These are phyloP conservation scores for Collybia nuda DNA, from an alignment of 768 basidiomycete genomes.

Conservation along the genomic window DNA sequence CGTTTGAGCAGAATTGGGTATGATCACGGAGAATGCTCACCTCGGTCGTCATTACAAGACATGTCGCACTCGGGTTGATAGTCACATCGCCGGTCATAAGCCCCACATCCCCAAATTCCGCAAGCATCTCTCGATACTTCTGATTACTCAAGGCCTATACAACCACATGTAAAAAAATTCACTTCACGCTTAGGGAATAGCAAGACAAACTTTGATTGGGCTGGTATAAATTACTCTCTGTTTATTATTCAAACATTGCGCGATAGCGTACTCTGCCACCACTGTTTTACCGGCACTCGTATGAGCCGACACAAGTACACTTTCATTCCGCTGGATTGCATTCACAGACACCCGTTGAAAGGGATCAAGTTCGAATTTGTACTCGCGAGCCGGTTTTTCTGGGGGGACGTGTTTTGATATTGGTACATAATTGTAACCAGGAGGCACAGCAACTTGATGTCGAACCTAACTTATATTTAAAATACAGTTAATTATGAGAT, in stretches of 20 bases:
- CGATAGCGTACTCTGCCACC: constrained; percentile 99
- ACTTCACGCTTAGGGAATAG: constrained; percentile 7
- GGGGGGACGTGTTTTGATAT: constrained; percentile 92
- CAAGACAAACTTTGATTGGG: constrained; percentile 86
- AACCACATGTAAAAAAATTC: constrained; percentile 11
- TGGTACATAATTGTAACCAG: constrained; percentile 86
- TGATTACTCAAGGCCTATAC: constrained; percentile 94
- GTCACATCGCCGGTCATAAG: constrained; percentile 99
- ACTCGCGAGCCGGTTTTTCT: constrained; percentile 85
- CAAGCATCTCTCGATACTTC: constrained; percentile 97
- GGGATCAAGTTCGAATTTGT: constrained; percentile 96
- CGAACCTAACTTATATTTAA: constrained; percentile 57
- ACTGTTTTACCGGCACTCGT: constrained; percentile 99
- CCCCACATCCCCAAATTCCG: constrained; percentile 96
- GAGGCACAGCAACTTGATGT: constrained; percentile 95
- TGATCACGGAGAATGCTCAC: constrained; percentile 40
- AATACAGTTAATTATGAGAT: background rate
- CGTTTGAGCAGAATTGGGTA: background rate
- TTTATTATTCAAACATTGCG: constrained; percentile 89
- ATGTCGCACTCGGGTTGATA: constrained; percentile 95
- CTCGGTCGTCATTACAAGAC: constrained; percentile 99
- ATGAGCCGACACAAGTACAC: constrained; percentile 96
- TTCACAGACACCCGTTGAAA: constrained; percentile 95
- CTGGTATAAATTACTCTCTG: constrained; percentile 98
- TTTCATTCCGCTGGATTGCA: constrained; percentile 96